These are phyloP conservation scores for Coffea humblotiana DNA, from an alignment of 305 asterid genomes.

Conservation along the genomic window DNA sequence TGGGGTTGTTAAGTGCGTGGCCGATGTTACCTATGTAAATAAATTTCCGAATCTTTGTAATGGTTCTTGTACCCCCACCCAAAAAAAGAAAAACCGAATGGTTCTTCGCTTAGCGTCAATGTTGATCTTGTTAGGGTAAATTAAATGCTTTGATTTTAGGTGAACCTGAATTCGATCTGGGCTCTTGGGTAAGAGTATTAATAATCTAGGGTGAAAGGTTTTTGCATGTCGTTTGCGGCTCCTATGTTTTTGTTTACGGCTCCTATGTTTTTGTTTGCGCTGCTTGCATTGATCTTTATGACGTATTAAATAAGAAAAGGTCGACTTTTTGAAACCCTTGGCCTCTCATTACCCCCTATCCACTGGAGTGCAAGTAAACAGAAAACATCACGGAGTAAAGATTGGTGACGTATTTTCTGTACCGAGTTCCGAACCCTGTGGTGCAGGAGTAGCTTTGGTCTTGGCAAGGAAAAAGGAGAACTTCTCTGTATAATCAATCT, in stretches of 20 bases:
- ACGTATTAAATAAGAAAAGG: not conserved
- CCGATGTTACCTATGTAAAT: not conserved
- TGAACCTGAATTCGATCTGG: not conserved
- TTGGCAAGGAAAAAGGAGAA: not conserved
- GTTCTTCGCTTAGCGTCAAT: not conserved
- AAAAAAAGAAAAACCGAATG: too few relatives aligned
- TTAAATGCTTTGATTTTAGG: not conserved
- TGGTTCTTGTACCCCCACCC: not conserved
- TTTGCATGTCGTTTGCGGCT: too few relatives aligned
- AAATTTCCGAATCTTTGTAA: not conserved
- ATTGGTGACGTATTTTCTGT: not conserved
- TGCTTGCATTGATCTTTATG: too few relatives aligned
- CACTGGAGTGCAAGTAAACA: not conserved
- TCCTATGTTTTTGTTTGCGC: too few relatives aligned
- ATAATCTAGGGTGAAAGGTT: too few relatives aligned
- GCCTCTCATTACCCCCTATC: not conserved
- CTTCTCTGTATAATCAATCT: too few relatives aligned
- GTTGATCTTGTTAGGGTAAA: not conserved
- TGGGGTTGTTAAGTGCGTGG: not conserved
- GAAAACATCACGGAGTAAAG: not conserved
- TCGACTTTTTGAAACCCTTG: not conserved
- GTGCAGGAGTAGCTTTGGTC: not conserved
- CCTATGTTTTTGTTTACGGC: too few relatives aligned
- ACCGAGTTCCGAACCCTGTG: not conserved
- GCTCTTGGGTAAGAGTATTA: not conserved